Evolutionary conservation across 495 filamentous ascomycete species (phyloP).

Genomic region (Penicillium diatomitis): DNA sequence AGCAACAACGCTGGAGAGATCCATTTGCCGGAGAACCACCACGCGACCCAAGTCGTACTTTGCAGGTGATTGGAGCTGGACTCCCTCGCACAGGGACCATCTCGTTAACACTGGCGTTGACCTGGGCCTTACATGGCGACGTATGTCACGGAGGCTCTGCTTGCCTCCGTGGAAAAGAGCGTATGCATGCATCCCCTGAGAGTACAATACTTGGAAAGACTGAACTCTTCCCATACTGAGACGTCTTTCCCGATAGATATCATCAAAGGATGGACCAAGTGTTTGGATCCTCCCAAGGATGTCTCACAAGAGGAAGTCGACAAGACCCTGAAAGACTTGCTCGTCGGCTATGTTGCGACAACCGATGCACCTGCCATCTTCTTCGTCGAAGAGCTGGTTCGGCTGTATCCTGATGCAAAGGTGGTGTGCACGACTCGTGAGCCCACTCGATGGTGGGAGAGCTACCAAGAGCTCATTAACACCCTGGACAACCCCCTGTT

Average conservation of each 20-base stretch:
- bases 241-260: neutral
- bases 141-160: neutral
- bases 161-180: neutral
- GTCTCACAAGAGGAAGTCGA: neutral
- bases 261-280: constrained; percentile 1
- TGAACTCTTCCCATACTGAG: neutral
- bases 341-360: neutral
- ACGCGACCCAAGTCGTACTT: neutral
- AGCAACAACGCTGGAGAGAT: neutral
- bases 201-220: neutral
- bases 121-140: neutral
- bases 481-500: neutral
- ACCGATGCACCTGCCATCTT: neutral
- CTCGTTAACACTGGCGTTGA: neutral
- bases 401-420: neutral
- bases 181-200: neutral
- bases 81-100: neutral
- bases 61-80: neutral
- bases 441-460: neutral
- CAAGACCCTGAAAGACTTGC: neutral
- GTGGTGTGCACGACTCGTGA: neutral
- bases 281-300: neutral
- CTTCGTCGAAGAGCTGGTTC: neutral
- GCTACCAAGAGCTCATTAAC: neutral
- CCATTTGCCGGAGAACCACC: neutral